These are phyloP conservation scores for Boehmeria nivea DNA, from an alignment of 306 rosid species.

Conservation along the genomic window DNA sequence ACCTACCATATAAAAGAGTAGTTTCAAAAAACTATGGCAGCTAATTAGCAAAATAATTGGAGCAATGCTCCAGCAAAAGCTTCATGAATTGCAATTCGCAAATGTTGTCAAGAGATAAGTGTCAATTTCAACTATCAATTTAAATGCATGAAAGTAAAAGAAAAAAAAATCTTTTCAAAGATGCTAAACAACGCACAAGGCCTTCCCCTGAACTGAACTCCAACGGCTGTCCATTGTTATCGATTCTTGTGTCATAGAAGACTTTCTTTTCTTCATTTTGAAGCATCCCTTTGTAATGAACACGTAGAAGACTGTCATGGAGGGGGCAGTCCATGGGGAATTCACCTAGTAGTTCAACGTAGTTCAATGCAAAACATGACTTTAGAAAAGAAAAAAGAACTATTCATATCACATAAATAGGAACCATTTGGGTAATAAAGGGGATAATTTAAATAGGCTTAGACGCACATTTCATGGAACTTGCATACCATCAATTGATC, in stretches of 20 bases:
- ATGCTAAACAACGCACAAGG: slow-evolving; percentile 59
- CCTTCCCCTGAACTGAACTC: slow-evolving; percentile 98
- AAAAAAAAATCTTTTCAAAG: slow-evolving; percentile 14
- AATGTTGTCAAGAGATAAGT: background rate
- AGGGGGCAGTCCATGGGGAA: slow-evolving; percentile 99
- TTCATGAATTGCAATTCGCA: background rate
- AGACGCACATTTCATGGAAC: background rate
- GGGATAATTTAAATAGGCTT: background rate
- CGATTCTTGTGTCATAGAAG: slow-evolving; percentile 77
- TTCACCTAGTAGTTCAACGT: slow-evolving; percentile 56
- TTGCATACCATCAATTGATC: background rate
- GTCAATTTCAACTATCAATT: background rate
- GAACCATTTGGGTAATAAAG: background rate
- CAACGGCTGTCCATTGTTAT: slow-evolving; percentile 81
- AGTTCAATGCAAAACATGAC: slow-evolving; percentile 2
- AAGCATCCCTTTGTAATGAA: slow-evolving; percentile 90
- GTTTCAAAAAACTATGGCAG: background rate
- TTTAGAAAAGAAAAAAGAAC: background rate
- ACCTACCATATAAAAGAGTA: slow-evolving; percentile 42
- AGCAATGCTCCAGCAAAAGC: background rate
- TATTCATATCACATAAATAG: too few relatives aligned
- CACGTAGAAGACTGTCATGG: slow-evolving; percentile 81
- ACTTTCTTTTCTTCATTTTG: slow-evolving; percentile 55
- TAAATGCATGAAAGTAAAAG: background rate
- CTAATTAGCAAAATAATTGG: slow-evolving; percentile 3